Conservation (phyloP, 495 filamentous ascomycete genomes). For the Parachaetomium inaequale region DNA sequence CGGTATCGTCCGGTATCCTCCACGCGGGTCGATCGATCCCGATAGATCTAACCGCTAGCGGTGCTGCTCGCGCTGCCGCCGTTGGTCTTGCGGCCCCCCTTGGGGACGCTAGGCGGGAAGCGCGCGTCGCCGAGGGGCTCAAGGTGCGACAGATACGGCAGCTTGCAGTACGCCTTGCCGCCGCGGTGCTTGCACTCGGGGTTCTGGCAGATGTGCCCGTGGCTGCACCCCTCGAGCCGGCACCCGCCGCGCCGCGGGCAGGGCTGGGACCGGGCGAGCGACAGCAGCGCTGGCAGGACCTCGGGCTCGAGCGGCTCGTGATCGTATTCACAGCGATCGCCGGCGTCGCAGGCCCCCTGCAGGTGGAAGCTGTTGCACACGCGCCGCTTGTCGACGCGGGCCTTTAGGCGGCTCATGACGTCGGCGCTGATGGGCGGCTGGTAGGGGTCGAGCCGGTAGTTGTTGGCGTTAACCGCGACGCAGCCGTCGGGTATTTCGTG, state of each 20-base stretch:
- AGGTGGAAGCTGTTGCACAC: conserved; percentile 19
- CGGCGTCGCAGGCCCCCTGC: conserved; percentile 2
- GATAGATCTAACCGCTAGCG: background rate
- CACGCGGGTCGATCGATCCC: background rate
- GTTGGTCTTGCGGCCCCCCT: background rate
- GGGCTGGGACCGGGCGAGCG: conserved; percentile 12
- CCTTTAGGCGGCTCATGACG: conserved; percentile 4
- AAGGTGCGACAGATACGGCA: background rate
- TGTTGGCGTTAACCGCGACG: conserved; percentile 6
- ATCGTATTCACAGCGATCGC: conserved; percentile 14
- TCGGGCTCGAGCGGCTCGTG: conserved; percentile 12
- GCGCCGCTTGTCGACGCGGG: conserved; percentile 10
- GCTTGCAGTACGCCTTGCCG: conserved; percentile 12
- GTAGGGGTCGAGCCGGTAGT: conserved; percentile 12
- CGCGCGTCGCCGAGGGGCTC: background rate
- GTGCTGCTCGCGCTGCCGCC: background rate
- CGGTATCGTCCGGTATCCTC: no score
- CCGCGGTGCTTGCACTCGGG: conserved; percentile 14
- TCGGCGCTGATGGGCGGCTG: background rate
- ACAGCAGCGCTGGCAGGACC: background rate
- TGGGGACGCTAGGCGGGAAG: background rate
- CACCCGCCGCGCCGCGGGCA: conserved; percentile 10
- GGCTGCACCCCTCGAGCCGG: background rate
- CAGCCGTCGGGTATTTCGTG: background rate
- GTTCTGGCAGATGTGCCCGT: conserved; percentile 17